Conservation (phyloP, 2,329 filamentous ascomycete genomes). For the Hawksworthiomyces lignivorus region DNA sequence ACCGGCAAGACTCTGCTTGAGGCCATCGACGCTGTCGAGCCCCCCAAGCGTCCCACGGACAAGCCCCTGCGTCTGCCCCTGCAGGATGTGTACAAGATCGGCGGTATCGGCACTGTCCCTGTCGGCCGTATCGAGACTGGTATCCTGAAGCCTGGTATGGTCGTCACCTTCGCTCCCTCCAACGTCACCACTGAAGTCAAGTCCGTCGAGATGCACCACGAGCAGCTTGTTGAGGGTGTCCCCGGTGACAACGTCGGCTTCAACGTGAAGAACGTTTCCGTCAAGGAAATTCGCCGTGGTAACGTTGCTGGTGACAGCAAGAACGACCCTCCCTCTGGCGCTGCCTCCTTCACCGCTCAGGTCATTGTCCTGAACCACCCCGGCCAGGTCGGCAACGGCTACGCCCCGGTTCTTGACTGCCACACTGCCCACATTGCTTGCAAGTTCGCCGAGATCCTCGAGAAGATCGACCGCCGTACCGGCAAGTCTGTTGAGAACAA, state of each 20-base stretch:
- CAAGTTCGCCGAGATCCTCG: constrained; percentile 98
- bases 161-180: constrained; percentile 97
- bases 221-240: constrained; percentile 90
- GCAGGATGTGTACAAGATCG: constrained; percentile 99
- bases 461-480: constrained; percentile 99
- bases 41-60: constrained; percentile 86
- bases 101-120: constrained; percentile 98
- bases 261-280: constrained; percentile 99
- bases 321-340: constrained; percentile 89
- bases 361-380: constrained; percentile 99
- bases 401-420: constrained; percentile 98
- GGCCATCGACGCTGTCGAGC: constrained; percentile 94
- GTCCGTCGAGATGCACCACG: constrained; percentile 99
- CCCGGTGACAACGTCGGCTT: constrained; percentile 99
- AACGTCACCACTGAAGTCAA: constrained; percentile 99
- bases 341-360: constrained; percentile 97
- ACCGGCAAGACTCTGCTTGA: constrained; percentile 97
- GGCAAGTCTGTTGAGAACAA: constrained; percentile 87
- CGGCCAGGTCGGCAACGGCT: constrained; percentile 97
- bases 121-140: constrained; percentile 99
- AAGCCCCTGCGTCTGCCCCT: constrained; percentile 99
- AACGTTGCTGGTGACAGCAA: constrained; percentile 99
- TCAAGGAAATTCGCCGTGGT: constrained; percentile 99
- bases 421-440: constrained; percentile 99
- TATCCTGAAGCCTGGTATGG: constrained; percentile 83